Evolutionary conservation across 2,329 filamentous ascomycete species (phyloP).

Genomic region (Cercospora zeina): DNA sequence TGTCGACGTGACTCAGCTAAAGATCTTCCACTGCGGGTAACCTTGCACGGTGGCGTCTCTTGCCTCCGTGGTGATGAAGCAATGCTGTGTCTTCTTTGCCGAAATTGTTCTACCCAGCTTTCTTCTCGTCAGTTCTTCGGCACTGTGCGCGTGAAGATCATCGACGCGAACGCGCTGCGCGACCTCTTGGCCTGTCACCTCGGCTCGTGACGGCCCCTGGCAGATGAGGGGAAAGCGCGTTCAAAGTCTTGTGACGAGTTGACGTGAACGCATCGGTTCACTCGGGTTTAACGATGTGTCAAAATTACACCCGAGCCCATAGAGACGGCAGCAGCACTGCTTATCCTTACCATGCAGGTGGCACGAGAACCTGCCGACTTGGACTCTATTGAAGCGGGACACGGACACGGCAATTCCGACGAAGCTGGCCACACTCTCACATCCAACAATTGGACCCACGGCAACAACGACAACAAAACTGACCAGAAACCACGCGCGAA

Average conservation of each 20-base stretch:
- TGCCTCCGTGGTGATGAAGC: neutral
- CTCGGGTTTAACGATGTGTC: conserved; percentile 10
- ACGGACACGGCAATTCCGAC: neutral
- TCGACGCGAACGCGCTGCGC: neutral
- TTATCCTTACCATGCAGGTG: conserved; percentile 9
- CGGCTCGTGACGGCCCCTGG: conserved; percentile 5
- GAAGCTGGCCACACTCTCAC: conserved; percentile 71
- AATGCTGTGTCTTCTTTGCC: neutral
- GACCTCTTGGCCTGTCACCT: conserved; percentile 1
- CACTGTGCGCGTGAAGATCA: neutral
- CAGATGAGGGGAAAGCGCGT: conserved; percentile 4
- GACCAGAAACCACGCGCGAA: conserved; percentile 22
- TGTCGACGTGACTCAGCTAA: neutral
- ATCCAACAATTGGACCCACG: conserved; percentile 61
- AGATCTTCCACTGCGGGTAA: neutral
- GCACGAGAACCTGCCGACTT: neutral
- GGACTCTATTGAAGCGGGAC: neutral
- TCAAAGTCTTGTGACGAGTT: neutral
- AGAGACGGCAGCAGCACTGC: conserved; percentile 8
- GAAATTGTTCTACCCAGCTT: neutral
- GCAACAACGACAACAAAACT: neutral
- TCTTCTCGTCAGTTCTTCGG: neutral
- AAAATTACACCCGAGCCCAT: conserved; percentile 11
- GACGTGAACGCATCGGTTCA: conserved; percentile 2
- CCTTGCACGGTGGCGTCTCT: neutral